Percentiles rank a stretch among this genome's conserved stretches.
These are phyloP conservation scores for Trichothecium sympodiale DNA, from an alignment of 2,329 filamentous ascomycete species.

Conservation along the genomic window DNA sequence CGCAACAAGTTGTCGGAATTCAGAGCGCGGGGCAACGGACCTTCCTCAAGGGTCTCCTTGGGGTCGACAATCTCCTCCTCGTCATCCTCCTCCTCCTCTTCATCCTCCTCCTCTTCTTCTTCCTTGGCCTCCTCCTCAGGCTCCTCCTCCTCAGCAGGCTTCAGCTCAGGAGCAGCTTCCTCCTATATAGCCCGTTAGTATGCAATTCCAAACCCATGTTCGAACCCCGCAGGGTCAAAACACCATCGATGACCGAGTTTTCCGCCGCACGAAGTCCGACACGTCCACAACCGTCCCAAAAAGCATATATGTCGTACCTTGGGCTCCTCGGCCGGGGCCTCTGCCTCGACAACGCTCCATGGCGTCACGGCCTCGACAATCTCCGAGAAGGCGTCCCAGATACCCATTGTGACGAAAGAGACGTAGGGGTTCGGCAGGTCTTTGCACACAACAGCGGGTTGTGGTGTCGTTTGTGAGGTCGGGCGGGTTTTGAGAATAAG, in stretches of 20 bases:
- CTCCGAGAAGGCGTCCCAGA: slow-evolving; percentile 55
- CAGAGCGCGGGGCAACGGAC: slow-evolving; percentile 41
- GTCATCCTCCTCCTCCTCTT: slow-evolving; percentile 61
- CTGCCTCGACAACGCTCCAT: slow-evolving; percentile 54
- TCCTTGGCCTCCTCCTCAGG: slow-evolving; percentile 36
- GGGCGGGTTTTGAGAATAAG: slow-evolving; percentile 13
- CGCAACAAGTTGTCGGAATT: background rate
- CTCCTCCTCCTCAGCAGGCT: slow-evolving; percentile 24
- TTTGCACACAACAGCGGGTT: slow-evolving; percentile 2
- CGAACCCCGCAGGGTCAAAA: background rate
- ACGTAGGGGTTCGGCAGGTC: background rate
- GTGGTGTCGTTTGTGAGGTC: slow-evolving; percentile 18
- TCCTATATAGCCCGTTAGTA: no score
- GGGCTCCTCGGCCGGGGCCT: slow-evolving; percentile 56
- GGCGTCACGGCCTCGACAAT: slow-evolving; percentile 54
- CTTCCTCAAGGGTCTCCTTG: slow-evolving; percentile 83
- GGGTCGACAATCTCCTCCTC: slow-evolving; percentile 80
- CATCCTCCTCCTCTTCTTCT: slow-evolving; percentile 46
- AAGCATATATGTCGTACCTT: slow-evolving; percentile 28
- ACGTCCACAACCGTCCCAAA: no score
- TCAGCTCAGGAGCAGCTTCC: background rate
- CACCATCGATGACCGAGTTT: background rate
- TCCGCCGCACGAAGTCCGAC: background rate
- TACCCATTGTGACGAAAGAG: slow-evolving; percentile 43
- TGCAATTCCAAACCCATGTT: no score